phyloP scores from a whole-genome alignment of 441 rosid genomes.

The Viola pubescens region DNA sequence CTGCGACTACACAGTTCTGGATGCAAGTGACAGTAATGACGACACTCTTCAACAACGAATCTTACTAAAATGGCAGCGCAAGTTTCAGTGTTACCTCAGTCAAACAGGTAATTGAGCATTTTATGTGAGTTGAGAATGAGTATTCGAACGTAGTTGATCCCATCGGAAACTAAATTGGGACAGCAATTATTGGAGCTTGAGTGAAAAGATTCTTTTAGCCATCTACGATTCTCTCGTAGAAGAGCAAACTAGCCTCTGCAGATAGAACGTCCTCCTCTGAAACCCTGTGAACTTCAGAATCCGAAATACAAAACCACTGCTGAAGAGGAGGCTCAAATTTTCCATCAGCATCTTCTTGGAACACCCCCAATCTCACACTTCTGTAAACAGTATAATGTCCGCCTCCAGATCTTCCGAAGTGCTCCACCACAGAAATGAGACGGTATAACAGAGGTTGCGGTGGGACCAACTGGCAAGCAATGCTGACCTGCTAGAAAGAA shows the following conservation, averaged over 20 bases:
- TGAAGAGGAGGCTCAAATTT: slow-evolving; percentile 14
- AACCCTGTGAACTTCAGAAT: slow-evolving; percentile 49
- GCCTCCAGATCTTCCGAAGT: slow-evolving; percentile 64
- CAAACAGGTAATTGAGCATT: too few species aligned
- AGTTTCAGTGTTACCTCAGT: too few species aligned
- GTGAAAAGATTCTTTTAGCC: slow-evolving; percentile 8
- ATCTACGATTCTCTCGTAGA: slow-evolving; percentile 53
- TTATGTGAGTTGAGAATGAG: too few species aligned
- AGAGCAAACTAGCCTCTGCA: slow-evolving; percentile 84
- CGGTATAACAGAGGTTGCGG: slow-evolving; percentile 31
- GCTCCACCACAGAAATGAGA: slow-evolving; percentile 76
- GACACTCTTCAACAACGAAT: too few species aligned
- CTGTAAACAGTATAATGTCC: slow-evolving; percentile 89
- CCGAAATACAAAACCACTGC: slow-evolving; percentile 75
- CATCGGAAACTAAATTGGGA: too few species aligned
- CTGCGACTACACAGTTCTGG: too few species aligned
- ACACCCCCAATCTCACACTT: slow-evolving; percentile 27
- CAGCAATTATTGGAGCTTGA: too few species aligned
- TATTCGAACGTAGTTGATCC: too few species aligned
- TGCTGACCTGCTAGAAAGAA: slow-evolving; percentile 22
- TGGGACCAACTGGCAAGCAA: slow-evolving; percentile 5
- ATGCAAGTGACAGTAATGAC: too few species aligned
- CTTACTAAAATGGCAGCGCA: too few species aligned
- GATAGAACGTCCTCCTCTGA: slow-evolving; percentile 63
- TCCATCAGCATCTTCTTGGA: slow-evolving; percentile 17